Conservation (phyloP, 2,329 filamentous ascomycete genomes). For the Nigrospora oryzae region DNA sequence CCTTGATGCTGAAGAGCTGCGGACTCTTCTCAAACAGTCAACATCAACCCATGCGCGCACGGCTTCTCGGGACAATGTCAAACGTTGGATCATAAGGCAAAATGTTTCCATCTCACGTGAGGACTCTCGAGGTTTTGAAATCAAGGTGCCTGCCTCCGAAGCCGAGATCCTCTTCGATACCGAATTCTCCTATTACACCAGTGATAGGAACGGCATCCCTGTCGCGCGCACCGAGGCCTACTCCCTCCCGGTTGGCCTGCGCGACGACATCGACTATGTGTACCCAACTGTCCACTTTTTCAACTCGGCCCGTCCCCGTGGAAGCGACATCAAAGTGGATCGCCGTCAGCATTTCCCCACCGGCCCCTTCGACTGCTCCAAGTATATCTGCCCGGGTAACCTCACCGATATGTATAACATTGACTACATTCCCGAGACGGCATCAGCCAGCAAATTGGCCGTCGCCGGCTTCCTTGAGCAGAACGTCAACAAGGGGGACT, state of each 20-base stretch:
- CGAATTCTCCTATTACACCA: conserved; percentile 1
- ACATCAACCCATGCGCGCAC: neutral
- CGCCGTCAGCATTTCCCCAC: neutral
- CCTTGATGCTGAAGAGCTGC: neutral
- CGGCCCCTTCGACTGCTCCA: neutral
- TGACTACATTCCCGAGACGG: conserved; percentile 1
- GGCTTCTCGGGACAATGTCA: neutral
- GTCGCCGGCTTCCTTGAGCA: conserved; percentile 1
- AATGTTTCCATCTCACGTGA: neutral
- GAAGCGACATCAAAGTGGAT: neutral
- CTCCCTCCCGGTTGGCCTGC: neutral
- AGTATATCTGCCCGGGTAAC: neutral
- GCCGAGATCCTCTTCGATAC: neutral
- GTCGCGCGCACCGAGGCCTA: conserved; percentile 2
- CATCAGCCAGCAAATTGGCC: conserved; percentile 1
- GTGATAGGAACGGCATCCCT: neutral
- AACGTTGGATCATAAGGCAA: neutral
- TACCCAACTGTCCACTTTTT: conserved; percentile 2
- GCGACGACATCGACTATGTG: neutral
- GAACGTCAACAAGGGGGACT: neutral
- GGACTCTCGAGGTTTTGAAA: neutral
- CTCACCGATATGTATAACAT: neutral
- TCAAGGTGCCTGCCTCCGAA: neutral
- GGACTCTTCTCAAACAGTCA: neutral
- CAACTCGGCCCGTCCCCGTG: neutral